Evolutionary conservation across 345 rosid species (phyloP).

Genomic region (Lenwebbia sp.): DNA sequence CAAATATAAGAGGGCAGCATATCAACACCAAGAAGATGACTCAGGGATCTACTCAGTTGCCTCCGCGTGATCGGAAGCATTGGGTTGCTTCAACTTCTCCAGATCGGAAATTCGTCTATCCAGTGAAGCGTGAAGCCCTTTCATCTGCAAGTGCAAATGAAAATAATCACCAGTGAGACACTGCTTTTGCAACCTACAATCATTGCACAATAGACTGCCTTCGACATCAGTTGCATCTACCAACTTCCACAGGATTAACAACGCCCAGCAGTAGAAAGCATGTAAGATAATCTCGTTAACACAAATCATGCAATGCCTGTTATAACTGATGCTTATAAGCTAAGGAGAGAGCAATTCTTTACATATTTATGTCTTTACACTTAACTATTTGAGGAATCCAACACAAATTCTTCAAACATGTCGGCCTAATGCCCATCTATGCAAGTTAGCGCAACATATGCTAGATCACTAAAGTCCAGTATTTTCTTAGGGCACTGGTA

Average conservation of each 20-base stretch:
- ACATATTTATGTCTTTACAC: not conserved
- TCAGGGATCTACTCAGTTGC: slow-evolving; percentile 38
- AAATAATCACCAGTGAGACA: not conserved
- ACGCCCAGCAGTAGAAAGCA: not conserved
- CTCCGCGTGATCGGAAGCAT: slow-evolving; percentile 46
- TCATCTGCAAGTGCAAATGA: slow-evolving; percentile 27
- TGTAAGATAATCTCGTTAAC: not conserved
- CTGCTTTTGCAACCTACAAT: not conserved
- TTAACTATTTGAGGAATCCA: not conserved
- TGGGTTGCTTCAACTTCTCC: slow-evolving; percentile 73
- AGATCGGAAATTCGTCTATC: slow-evolving; percentile 61
- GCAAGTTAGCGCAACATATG: not conserved
- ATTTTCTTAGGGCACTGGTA: not conserved
- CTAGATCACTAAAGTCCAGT: not conserved
- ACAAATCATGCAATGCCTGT: not conserved
- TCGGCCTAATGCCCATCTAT: not conserved
- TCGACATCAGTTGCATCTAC: not conserved
- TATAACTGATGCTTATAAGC: not conserved
- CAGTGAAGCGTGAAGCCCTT: slow-evolving; percentile 52
- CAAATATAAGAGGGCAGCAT: not conserved
- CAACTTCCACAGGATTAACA: not conserved
- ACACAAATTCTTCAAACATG: not conserved
- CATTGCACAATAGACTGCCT: not conserved
- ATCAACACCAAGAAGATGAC: not conserved
- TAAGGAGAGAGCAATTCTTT: not conserved